Evolutionary conservation across 805 yeast genomes (phyloP).

Genomic region (Candida germanica): DNA sequence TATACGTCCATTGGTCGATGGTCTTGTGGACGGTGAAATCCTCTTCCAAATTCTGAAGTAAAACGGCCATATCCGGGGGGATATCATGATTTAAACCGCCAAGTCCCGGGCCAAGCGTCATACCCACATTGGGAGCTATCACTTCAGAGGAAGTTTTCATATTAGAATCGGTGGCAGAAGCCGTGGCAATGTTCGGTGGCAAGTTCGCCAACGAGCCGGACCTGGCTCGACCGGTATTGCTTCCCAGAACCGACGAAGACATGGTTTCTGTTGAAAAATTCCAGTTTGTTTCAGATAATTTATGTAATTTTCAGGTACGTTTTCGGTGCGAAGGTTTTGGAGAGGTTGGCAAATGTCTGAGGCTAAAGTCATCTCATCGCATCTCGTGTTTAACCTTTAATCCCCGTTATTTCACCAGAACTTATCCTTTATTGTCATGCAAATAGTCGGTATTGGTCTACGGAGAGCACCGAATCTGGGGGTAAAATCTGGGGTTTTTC

Average conservation of each 20-base stretch:
- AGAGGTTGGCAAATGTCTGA: too few species aligned
- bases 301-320: too few species aligned
- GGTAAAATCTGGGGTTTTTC: too few species aligned
- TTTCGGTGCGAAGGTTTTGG: too few species aligned
- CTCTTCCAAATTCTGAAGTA: constrained; percentile 40
- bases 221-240: constrained; percentile 17
- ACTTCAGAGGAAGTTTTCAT: constrained; percentile 16
- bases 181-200: constrained; percentile 20
- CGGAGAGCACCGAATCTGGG: too few species aligned
- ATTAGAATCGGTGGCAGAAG: constrained; percentile 22
- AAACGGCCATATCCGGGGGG: constrained; percentile 44
- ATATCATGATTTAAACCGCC: constrained; percentile 29
- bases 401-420: too few species aligned
- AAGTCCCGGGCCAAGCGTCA: constrained; percentile 11
- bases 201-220: constrained; percentile 16
- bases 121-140: constrained; percentile 10
- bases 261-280: too few species aligned
- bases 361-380: too few species aligned
- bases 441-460: too few species aligned
- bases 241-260: constrained; percentile 15
- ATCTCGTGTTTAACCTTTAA: background rate
- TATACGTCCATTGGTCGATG: constrained; percentile 47
- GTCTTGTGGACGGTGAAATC: constrained; percentile 39
- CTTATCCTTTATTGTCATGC: too few species aligned
- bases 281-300: too few species aligned